Evolutionary conservation across 345 rosid genomes (phyloP), one percentile per base, ranked within the genome.

Genomic region (Camelina neglecta): DNA sequence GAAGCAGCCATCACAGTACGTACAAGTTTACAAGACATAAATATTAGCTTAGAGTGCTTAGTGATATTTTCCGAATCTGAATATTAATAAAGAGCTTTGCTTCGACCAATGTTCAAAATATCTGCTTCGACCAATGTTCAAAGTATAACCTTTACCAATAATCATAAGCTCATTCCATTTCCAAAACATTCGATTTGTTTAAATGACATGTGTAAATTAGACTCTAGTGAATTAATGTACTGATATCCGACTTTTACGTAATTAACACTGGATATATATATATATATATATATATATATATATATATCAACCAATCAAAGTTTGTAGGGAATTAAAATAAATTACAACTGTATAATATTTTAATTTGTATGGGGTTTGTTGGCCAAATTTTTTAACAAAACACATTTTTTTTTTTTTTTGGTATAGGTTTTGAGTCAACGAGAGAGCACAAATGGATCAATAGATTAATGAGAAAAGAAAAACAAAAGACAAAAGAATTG

Each of bases 321-420:
- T 38, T 8, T 38, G 42, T 2, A 39, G 16, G 48, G 13, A 44
- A 12, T 44, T 4, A 13, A 67, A 38, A 3, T 21, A n/a, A 29
- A 57, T 16, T 42, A 56, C 58, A 48, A 21, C 13, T 31, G 33
- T 4, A 58, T 7, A 20, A 56, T 55, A 65, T 33, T 65, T 6
- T 16, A 75, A 73, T 53, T 63, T 53, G 36, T 12, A 41, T 74
- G 21, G 16, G 66, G 71, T 65, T 65, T 47, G 72, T 66, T 74
- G 60, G 67, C 60, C n/a, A 65, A 67, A 55, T 21, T 38, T 44
- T 4, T 26, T 26, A 26, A 26, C 29, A 26, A 26, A 26, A 26
- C 29, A 26, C 29, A 26, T 26, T 26, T 26, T 26, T 26, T 26
- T 26, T 26, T 3, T 3, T 26, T 26, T 26, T 21, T 21, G 1